Percentiles rank a stretch among this genome's conserved stretches.
Conservation (phyloP, 164 flowering plant species). For the Sextonia rubra region DNA sequence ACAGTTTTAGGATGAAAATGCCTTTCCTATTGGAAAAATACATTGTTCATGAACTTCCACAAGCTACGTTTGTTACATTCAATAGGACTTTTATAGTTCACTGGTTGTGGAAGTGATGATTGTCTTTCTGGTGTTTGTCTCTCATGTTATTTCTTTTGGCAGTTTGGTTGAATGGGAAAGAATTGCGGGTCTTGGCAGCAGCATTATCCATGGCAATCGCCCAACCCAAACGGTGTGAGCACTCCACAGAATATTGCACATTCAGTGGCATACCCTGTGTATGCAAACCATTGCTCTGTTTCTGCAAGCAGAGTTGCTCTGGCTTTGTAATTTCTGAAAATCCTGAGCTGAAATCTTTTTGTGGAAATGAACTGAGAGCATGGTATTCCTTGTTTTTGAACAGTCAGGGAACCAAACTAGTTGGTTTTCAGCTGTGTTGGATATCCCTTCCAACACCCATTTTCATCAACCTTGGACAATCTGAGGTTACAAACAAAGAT, state of each 20-base stretch:
- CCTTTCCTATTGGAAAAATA: too few relatives aligned
- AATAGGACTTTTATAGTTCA: neutral
- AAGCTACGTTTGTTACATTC: neutral
- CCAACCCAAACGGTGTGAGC: constrained; percentile 26
- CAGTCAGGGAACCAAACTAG: constrained; percentile 67
- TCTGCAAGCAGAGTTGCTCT: constrained; percentile 21
- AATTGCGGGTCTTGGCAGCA: constrained; percentile 41
- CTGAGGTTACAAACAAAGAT: constrained; percentile 16
- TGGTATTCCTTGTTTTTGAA: constrained; percentile 76
- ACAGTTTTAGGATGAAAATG: too few relatives aligned
- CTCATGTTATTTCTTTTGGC: constrained; percentile 26
- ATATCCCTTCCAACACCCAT: constrained; percentile 20
- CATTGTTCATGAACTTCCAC: neutral
- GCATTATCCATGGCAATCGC: constrained; percentile 36
- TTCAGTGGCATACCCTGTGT: constrained; percentile 8
- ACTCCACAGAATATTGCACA: constrained; percentile 18
- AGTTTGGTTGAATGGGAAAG: constrained; percentile 46
- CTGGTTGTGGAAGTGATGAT: neutral
- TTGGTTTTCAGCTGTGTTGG: constrained; percentile 47
- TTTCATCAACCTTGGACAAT: constrained; percentile 23
- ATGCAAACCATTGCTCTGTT: constrained; percentile 23
- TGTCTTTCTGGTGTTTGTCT: neutral
- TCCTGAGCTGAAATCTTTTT: constrained; percentile 18
- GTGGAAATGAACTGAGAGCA: constrained; percentile 29
- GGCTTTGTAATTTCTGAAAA: constrained; percentile 18